Percentiles rank a stretch among this genome's conserved stretches.
These are phyloP conservation scores for Lentinula raphanica DNA, from an alignment of 768 basidiomycete genomes.

Conservation along the genomic window DNA sequence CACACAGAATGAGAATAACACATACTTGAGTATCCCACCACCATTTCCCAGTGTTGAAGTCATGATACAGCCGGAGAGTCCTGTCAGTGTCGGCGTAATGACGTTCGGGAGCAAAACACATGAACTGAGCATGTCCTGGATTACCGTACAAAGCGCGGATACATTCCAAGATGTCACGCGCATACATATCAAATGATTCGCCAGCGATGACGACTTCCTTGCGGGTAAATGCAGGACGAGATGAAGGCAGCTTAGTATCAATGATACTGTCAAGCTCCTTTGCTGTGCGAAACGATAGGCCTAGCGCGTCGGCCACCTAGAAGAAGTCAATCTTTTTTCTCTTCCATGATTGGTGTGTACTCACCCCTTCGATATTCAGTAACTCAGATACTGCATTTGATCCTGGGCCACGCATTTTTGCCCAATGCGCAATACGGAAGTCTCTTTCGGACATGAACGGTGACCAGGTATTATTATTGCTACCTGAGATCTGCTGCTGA, in stretches of 20 bases:
- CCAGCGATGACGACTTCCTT: constrained; percentile 22
- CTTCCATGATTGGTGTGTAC: not conserved
- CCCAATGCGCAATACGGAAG: constrained; percentile 20
- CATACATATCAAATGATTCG: constrained; percentile 25
- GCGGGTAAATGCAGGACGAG: constrained; percentile 20
- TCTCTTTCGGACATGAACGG: constrained; percentile 18
- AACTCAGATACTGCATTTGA: constrained; percentile 14
- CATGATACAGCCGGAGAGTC: constrained; percentile 26
- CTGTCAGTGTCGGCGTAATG: constrained; percentile 28
- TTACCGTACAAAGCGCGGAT: constrained; percentile 29
- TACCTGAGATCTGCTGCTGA: not conserved
- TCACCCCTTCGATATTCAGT: constrained; percentile 23
- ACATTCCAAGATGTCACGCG: constrained; percentile 30
- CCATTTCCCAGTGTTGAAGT: constrained; percentile 47
- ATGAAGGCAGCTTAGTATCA: constrained; percentile 19
- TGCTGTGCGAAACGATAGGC: constrained; percentile 26
- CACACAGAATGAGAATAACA: not conserved
- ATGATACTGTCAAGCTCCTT: constrained; percentile 26
- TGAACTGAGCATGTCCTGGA: constrained; percentile 23
- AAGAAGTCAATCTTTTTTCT: not conserved
- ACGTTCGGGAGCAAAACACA: constrained; percentile 29
- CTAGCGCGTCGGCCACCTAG: constrained; percentile 20
- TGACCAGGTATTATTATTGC: constrained; percentile 6
- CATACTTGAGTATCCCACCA: constrained; percentile 47
- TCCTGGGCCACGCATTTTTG: constrained; percentile 20